Evolutionary conservation across 306 rosid genomes (phyloP), one percentile per base, ranked within the genome.

Genomic region (Lathyrus oleraceus): DNA sequence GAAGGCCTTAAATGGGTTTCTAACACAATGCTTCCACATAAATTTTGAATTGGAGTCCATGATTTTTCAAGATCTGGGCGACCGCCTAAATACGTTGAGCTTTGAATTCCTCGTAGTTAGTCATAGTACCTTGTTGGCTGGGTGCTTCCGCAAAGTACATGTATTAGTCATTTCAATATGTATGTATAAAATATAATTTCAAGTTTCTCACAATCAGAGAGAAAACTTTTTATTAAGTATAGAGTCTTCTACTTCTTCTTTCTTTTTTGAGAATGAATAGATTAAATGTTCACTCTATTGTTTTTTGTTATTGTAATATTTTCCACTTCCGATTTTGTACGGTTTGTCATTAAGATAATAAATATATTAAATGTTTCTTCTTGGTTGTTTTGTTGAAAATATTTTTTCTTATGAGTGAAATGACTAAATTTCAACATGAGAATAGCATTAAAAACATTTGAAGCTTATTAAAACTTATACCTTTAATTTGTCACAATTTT

Each of bases 91-190:
- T n/a, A n/a, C n/a, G n/a, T n/a, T n/a, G n/a, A n/a, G n/a, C n/a
- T n/a, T n/a, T n/a, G n/a, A n/a, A n/a, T n/a, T n/a, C n/a, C n/a
- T n/a, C n/a, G n/a, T n/a, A n/a, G n/a, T n/a, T n/a, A n/a, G n/a
- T 52, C 97, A 94, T 76, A 81, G 95, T 79, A 58, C 95, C 44
- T 78, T 86, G 38, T 70, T 90, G 76, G 99, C 97, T 75, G 99
- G 99, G 30, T 94, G 91, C 83, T 94, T 94, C 78, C 82, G 97
- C 89, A 94, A 94, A 96, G 97, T 90, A 79, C 81, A 75, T 70
- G 71, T 44, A 60, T 12, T n/a, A n/a, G n/a, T n/a, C n/a, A n/a
- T n/a, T n/a, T n/a, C n/a, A n/a, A n/a, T n/a, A n/a, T n/a, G n/a
- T n/a, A n/a, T n/a, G n/a, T n/a, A n/a, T n/a, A n/a, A n/a, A n/a